These are phyloP conservation scores for Intubia oerlemansii DNA, from an alignment of 2,329 filamentous ascomycete genomes.

Conservation along the genomic window DNA sequence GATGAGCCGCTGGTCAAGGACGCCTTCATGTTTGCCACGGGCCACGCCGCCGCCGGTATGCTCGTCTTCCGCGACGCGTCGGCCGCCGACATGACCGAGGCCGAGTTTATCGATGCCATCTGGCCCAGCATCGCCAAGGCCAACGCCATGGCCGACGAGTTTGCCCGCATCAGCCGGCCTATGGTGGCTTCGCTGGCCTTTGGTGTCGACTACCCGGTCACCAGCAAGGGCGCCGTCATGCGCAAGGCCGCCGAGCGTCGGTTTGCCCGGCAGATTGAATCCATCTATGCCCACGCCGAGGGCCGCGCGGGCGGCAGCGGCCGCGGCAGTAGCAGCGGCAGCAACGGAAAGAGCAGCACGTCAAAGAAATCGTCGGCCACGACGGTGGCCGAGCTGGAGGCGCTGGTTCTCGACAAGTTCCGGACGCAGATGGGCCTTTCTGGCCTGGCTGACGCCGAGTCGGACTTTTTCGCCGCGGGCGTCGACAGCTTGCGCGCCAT, in stretches of 20 bases:
- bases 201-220: slow-evolving; percentile 16
- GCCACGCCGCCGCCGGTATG: slow-evolving; percentile 13
- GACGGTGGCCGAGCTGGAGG: not conserved
- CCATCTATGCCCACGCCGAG: slow-evolving; percentile 11
- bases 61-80: slow-evolving; percentile 12
- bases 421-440: slow-evolving; percentile 12
- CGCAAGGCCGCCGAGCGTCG: slow-evolving; percentile 17
- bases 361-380: not conserved
- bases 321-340: no score
- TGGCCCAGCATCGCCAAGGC: slow-evolving; percentile 17
- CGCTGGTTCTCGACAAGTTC: slow-evolving; percentile 13
- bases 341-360: not conserved
- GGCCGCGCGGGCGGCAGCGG: no score
- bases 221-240: slow-evolving; percentile 25
- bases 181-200: slow-evolving; percentile 15
- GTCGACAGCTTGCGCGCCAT: slow-evolving; percentile 25
- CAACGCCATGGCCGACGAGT: slow-evolving; percentile 19
- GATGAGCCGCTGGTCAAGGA: slow-evolving; percentile 14
- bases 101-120: slow-evolving; percentile 15
- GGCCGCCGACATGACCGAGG: slow-evolving; percentile 10
- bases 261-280: slow-evolving; percentile 15
- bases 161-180: slow-evolving; percentile 20
- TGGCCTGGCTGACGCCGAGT: slow-evolving; percentile 11
- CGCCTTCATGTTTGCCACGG: slow-evolving; percentile 14
- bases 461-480: slow-evolving; percentile 22